Base-by-base conservation (phyloP, 1,284 basidiomycete species). In the Sphagnurus paluster region DNA sequence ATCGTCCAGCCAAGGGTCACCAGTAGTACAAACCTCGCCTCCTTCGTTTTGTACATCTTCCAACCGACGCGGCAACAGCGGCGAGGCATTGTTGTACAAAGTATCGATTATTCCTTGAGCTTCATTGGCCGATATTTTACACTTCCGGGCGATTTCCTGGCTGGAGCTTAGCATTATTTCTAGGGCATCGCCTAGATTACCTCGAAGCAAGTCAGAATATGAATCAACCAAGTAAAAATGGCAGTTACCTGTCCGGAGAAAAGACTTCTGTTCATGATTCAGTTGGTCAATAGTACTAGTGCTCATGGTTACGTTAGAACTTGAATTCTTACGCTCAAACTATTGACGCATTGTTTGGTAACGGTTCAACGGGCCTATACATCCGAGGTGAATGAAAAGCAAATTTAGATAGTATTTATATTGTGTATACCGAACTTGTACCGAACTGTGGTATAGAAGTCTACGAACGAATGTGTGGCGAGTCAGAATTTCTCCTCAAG, bases 1-100 rank as follows among this genome's bases (percentile, higher is more conserved):
- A 19, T 64, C 49, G 59, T 95, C 90, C 7, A 95, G 66, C 8
- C 67, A 58, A 1, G 65, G 49, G 60, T 93, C 89, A 0, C 90
- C 91, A 0, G 87, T 88, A 0, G 87, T 82, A 56, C 82, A 79
- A 25, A 60, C 65, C 35, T 75, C 71, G 17, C 69, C 62, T n/a
- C 63, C 67, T 35, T 67, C 57, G 17, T 61, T 50, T n/a, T 58
- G 51, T 37, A 70, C 57, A 3, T 70, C 63, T 14, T 67, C 65
- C 7, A 85, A 64, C 11, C 59, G 55, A 30, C 56, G 58, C 20
- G 72, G 60, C 14, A 59, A 58, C 35, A 62, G 65, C 11, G 63
- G 60, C 13, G 69, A 60, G 44, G 68, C 68, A 34, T 62, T 66
- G 30, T 61, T 62, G 54, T 75, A 79, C 10, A 81, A 67, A 38